These are phyloP conservation scores for Trichoderma orchidacearum DNA, from an alignment of 495 filamentous ascomycete species.

Conservation along the genomic window DNA sequence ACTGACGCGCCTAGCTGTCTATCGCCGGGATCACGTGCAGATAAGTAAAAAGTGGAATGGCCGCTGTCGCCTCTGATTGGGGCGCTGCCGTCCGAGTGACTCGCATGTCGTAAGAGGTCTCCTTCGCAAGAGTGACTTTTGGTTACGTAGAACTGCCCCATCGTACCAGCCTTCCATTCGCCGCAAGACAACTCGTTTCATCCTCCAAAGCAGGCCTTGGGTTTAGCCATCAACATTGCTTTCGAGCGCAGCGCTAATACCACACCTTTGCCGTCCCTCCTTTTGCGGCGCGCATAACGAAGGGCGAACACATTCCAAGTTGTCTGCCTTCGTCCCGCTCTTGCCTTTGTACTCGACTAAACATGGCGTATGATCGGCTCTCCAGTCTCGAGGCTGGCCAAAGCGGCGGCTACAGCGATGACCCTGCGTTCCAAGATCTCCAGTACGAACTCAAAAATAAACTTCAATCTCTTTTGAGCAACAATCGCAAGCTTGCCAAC, in stretches of 20 bases:
- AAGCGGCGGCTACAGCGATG: constrained; percentile 64
- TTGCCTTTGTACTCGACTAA: neutral
- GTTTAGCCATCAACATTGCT: neutral
- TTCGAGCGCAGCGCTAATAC: neutral
- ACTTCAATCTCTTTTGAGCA: constrained; percentile 75
- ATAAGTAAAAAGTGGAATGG: neutral
- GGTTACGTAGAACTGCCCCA: constrained; percentile 1
- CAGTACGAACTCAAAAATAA: constrained; percentile 71
- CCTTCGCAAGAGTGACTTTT: neutral
- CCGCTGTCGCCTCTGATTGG: neutral
- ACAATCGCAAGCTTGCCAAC: constrained; percentile 64
- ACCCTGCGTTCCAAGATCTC: constrained; percentile 78
- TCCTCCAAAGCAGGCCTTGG: neutral
- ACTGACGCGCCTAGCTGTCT: neutral
- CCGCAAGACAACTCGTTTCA: neutral
- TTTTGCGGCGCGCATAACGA: neutral
- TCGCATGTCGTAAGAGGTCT: neutral
- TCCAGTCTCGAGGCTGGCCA: constrained; percentile 61
- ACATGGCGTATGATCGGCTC: constrained; percentile 86
- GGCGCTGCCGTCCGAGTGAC: neutral
- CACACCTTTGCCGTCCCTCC: neutral
- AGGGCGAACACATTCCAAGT: neutral
- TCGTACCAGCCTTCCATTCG: neutral
- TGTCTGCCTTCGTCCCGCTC: neutral
- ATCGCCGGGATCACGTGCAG: neutral